Conservation (phyloP, 805 yeast species). For the Candida chauliodis region DNA sequence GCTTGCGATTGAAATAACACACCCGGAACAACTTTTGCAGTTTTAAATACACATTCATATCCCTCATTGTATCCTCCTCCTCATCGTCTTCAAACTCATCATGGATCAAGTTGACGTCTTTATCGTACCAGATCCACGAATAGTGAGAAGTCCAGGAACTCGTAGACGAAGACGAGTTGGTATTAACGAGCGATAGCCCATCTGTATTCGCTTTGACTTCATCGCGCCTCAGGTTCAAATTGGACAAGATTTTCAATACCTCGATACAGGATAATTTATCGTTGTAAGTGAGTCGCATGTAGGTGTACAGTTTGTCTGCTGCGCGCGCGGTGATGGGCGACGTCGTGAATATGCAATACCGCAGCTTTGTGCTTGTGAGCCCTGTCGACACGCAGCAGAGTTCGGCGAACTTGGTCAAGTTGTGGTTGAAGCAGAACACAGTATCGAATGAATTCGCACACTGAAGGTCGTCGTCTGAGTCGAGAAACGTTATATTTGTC, state of each 20-base stretch:
- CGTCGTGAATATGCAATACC: constrained; percentile 19
- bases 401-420: constrained; percentile 19
- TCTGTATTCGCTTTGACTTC: neutral
- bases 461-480: constrained; percentile 9
- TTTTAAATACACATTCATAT: constrained; percentile 7
- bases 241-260: constrained; percentile 15
- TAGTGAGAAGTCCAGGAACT: constrained; percentile 8
- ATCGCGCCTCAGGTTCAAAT: constrained; percentile 10
- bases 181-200: neutral
- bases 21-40: constrained; percentile 1
- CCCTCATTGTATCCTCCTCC: constrained; percentile 14
- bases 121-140: constrained; percentile 33
- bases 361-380: constrained; percentile 21
- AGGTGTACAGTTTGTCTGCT: constrained; percentile 17
- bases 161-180: neutral
- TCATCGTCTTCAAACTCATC: constrained; percentile 16
- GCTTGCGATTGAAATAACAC: constrained; percentile 8
- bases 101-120: constrained; percentile 21
- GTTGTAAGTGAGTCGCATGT: constrained; percentile 17
- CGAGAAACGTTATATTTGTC: constrained; percentile 14
- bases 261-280: constrained; percentile 19
- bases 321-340: constrained; percentile 18
- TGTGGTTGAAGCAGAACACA: constrained; percentile 16
- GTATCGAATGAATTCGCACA: constrained; percentile 7
- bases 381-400: constrained; percentile 22